These are phyloP conservation scores for Chaetoceros muelleri DNA, from an alignment of 108 stramenopile species.

Conservation along the genomic window DNA sequence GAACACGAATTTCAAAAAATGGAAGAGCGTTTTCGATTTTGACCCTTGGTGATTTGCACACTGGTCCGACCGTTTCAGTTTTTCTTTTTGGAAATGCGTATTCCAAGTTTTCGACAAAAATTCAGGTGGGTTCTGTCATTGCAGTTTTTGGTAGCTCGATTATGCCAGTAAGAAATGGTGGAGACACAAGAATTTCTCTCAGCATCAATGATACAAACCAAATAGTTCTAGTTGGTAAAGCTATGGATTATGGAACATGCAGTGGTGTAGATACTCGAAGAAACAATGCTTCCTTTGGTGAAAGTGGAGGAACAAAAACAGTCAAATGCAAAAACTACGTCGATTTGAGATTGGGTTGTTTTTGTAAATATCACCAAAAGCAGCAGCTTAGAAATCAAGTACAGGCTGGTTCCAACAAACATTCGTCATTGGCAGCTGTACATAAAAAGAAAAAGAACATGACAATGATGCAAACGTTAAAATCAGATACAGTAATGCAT, in stretches of 20 bases:
- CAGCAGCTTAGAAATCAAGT: slow-evolving; percentile 10
- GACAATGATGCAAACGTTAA: not conserved
- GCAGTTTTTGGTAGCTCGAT: slow-evolving; percentile 43
- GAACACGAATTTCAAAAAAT: slow-evolving; percentile 34
- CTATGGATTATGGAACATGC: slow-evolving; percentile 58
- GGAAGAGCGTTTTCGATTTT: slow-evolving; percentile 65
- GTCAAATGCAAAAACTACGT: slow-evolving; percentile 36
- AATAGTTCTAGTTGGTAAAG: slow-evolving; percentile 47
- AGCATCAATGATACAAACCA: slow-evolving; percentile 47
- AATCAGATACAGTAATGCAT: not conserved
- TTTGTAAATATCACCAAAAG: slow-evolving; percentile 39
- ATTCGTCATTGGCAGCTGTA: too few relatives aligned
- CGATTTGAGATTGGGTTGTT: slow-evolving; percentile 39
- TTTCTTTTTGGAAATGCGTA: slow-evolving; percentile 76
- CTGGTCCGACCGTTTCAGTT: slow-evolving; percentile 48
- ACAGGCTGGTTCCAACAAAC: too few relatives aligned
- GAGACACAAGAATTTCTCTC: slow-evolving; percentile 32
- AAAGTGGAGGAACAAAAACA: slow-evolving; percentile 25
- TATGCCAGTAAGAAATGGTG: slow-evolving; percentile 23
- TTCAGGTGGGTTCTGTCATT: slow-evolving; percentile 38
- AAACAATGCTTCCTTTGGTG: too few relatives aligned
- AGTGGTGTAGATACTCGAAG: slow-evolving; percentile 28
- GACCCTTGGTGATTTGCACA: slow-evolving; percentile 39
- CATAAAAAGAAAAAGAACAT: not conserved
- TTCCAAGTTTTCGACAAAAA: slow-evolving; percentile 16